Evolutionary conservation across 305 asterid species (phyloP), one percentile per base, ranked within the genome.

Genomic region (Petunia hybrid): DNA sequence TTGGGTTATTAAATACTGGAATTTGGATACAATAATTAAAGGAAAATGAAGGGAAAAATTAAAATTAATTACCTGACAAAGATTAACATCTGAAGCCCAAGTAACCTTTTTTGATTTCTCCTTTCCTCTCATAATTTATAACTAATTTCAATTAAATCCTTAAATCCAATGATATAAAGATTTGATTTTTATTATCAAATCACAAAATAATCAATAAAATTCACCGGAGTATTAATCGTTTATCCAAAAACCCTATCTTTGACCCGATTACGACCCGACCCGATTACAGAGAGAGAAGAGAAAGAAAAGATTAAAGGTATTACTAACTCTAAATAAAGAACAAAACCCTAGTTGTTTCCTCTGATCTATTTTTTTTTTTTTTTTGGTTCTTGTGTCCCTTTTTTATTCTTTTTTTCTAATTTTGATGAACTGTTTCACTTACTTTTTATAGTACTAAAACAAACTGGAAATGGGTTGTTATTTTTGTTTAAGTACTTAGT

Each of bases 31-130:
- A 31, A 43, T 63, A 12, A 78, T 7, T 74, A 38, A 36, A 74
- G 8, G 4, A 48, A 2, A 51, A 65, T 22, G 31, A 65, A 46
- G 67, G 82, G 65, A 46, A 45, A 82, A 85, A 79, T 51, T 59
- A 53, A 22, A 22, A 0, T 0, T 38, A 85, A 71, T 70, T 92
- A 95, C 98, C 99, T 95, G 98, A 95, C 95, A 92, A 82, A 95
- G 97, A 88, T 89, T 92, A 84, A 86, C 94, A 90, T 91, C 97
- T 80, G 98, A 84, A 81, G 98, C 95, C 98, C 98, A 95, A 62
- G 90, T 82, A 86, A 95, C 95, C 89, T 90, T 89, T 90, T 93
- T 95, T 86, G 97, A 89, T 91, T 93, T 93, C 94, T 85, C 88
- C 93, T 89, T 87, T 87, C 95, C 88, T 92, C 95, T 87, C 99